Percentiles rank a stretch among this genome's conserved stretches.
Conservation (phyloP, 2,329 filamentous ascomycete species). For the Cladosporium sp. region DNA sequence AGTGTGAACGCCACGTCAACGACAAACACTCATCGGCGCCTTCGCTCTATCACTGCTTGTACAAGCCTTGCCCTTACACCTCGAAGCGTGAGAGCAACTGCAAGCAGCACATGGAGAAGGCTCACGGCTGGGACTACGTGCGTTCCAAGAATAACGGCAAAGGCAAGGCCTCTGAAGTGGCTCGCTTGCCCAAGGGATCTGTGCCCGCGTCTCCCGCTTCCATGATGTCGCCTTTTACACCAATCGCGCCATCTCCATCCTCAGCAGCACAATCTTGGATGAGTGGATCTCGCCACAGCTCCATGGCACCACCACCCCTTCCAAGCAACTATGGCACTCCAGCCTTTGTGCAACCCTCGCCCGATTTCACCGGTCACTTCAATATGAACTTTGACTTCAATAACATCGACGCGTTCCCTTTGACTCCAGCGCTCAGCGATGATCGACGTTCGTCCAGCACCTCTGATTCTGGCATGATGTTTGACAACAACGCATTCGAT, state of each 20-base stretch:
- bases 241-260: conserved; percentile 39
- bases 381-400: conserved; percentile 32
- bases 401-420: conserved; percentile 27
- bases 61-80: conserved; percentile 80
- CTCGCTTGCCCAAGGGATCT: conserved; percentile 55
- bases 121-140: conserved; percentile 84
- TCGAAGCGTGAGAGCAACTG: conserved; percentile 96
- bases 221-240: conserved; percentile 31
- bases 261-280: conserved; percentile 29
- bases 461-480: conserved; percentile 41
- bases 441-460: conserved; percentile 29
- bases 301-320: conserved; percentile 28
- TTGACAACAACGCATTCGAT: conserved; percentile 20
- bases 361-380: conserved; percentile 33
- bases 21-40: conserved; percentile 87
- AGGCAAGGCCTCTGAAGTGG: conserved; percentile 50
- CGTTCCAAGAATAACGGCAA: conserved; percentile 90
- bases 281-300: conserved; percentile 26
- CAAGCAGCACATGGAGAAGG: conserved; percentile 99
- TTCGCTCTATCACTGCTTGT: conserved; percentile 78
- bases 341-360: conserved; percentile 25
- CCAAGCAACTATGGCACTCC: conserved; percentile 29
- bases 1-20: conserved; percentile 91
- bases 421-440: conserved; percentile 33
- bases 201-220: conserved; percentile 61